Evolutionary conservation across 2,329 filamentous ascomycete species (phyloP).

Genomic region (Sclerotinia minor): DNA sequence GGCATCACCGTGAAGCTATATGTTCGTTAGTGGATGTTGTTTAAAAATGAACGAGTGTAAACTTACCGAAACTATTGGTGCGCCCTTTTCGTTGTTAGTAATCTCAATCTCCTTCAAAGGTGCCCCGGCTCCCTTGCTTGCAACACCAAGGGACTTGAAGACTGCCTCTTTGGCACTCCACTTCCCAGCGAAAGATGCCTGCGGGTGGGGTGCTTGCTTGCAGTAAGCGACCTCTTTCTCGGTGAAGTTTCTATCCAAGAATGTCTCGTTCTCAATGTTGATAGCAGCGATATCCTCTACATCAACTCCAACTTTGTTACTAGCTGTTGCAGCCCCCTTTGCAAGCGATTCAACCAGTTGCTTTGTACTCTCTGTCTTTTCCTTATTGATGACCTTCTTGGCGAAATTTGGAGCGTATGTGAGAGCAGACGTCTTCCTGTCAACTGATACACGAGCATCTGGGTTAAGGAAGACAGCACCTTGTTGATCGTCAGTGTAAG

Average conservation of each 20-base stretch:
- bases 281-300: slow-evolving; percentile 85
- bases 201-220: slow-evolving; percentile 72
- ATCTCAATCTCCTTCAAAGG: slow-evolving; percentile 95
- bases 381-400: slow-evolving; percentile 61
- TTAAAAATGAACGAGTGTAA: slow-evolving; percentile 10
- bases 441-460: slow-evolving; percentile 76
- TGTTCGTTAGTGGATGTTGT: slow-evolving; percentile 26
- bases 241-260: slow-evolving; percentile 94
- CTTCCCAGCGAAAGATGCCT: slow-evolving; percentile 88
- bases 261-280: slow-evolving; percentile 92
- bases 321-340: slow-evolving; percentile 58
- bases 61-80: slow-evolving; percentile 81
- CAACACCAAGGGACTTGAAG: slow-evolving; percentile 92
- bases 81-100: slow-evolving; percentile 74
- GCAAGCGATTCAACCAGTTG: slow-evolving; percentile 78
- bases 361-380: slow-evolving; percentile 56
- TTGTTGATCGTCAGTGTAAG: slow-evolving; percentile 87
- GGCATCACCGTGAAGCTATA: slow-evolving; percentile 81
- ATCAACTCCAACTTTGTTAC: slow-evolving; percentile 87
- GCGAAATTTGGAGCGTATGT: slow-evolving; percentile 66
- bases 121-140: slow-evolving; percentile 84
- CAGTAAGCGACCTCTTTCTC: slow-evolving; percentile 82
- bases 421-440: slow-evolving; percentile 84
- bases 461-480: slow-evolving; percentile 91
- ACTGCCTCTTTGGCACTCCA: slow-evolving; percentile 99